These are phyloP conservation scores for Tilletia walkeri DNA, from an alignment of 1,284 basidiomycete genomes.

Conservation along the genomic window DNA sequence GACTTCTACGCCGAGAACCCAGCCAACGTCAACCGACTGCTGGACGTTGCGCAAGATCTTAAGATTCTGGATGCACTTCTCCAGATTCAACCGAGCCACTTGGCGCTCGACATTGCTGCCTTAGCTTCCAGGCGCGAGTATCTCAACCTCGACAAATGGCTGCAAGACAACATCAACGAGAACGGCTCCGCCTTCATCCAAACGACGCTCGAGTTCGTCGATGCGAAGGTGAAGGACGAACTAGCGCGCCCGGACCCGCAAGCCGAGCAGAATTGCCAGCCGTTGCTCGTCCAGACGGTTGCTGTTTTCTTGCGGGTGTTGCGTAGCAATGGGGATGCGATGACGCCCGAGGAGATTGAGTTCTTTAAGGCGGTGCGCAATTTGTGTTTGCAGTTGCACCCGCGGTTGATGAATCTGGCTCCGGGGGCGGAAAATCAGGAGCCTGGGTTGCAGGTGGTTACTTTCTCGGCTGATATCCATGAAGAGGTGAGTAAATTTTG, in stretches of 20 bases:
- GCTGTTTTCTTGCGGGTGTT: slow-evolving; percentile 52
- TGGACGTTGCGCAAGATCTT: slow-evolving; percentile 92
- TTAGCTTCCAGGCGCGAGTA: slow-evolving; percentile 88
- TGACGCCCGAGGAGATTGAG: slow-evolving; percentile 70
- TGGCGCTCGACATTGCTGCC: slow-evolving; percentile 79
- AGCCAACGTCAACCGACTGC: slow-evolving; percentile 85
- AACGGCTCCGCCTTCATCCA: slow-evolving; percentile 84
- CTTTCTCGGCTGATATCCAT: slow-evolving; percentile 83
- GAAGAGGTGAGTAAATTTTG: slow-evolving; percentile 67
- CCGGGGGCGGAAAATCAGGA: slow-evolving; percentile 79
- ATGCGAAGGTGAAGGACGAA: slow-evolving; percentile 51
- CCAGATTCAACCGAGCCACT: slow-evolving; percentile 79
- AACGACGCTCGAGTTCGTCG: slow-evolving; percentile 59
- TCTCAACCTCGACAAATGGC: slow-evolving; percentile 93
- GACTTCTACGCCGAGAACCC: slow-evolving; percentile 90
- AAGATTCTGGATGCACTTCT: slow-evolving; percentile 87
- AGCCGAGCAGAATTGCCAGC: slow-evolving; percentile 49
- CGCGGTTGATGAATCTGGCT: slow-evolving; percentile 90
- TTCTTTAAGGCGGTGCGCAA: slow-evolving; percentile 90
- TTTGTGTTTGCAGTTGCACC: slow-evolving; percentile 89
- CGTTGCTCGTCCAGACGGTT: slow-evolving; percentile 50
- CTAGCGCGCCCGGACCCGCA: slow-evolving; percentile 51
- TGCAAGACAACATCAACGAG: slow-evolving; percentile 75
- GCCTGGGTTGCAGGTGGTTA: slow-evolving; percentile 85
- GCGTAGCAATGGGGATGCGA: slow-evolving; percentile 52